Percentiles rank a stretch among this genome's conserved stretches.
phyloP scores from a whole-genome alignment of 1,139 yeast genomes.

The Neolecta irregularis region DNA sequence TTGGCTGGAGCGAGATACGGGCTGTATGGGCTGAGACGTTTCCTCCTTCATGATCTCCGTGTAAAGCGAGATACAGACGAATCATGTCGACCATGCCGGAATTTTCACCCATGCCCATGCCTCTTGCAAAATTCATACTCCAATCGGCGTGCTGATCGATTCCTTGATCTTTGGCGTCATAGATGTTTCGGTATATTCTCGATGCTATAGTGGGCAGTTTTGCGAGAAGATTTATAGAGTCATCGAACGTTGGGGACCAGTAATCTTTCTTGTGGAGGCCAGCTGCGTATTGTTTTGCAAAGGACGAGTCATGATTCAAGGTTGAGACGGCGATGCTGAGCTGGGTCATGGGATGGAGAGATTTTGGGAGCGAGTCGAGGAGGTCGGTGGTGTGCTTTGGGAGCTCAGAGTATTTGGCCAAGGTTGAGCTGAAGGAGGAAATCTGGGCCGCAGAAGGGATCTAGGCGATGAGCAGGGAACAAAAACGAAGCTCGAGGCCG shows the following conservation, averaged over 20 bases:
- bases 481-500: constrained; percentile 73
- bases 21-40: constrained; percentile 97
- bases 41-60: constrained; percentile 98
- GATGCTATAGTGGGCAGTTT: constrained; percentile 54
- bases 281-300: constrained; percentile 78
- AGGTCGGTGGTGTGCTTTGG: constrained; percentile 77
- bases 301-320: constrained; percentile 75
- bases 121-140: constrained; percentile 78
- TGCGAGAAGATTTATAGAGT: constrained; percentile 47
- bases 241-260: constrained; percentile 57
- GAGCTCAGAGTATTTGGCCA: constrained; percentile 66
- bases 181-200: constrained; percentile 50
- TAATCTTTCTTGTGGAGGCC: constrained; percentile 42
- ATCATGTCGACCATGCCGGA: constrained; percentile 70
- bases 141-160: too few species aligned
- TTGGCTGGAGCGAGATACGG: constrained; percentile 12
- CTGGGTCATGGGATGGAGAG: constrained; percentile 96
- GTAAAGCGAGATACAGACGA: constrained; percentile 91
- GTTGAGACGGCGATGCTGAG: constrained; percentile 86
- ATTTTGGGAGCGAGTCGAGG: constrained; percentile 67
- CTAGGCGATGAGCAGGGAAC: too few species aligned
- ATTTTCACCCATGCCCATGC: constrained; percentile 73
- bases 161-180: constrained; percentile 45
- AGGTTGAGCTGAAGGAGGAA: constrained; percentile 58
- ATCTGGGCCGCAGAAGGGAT: constrained; percentile 68